Conservation (phyloP, 1,139 yeast species). For the Blastobotrys buckinghamii region DNA sequence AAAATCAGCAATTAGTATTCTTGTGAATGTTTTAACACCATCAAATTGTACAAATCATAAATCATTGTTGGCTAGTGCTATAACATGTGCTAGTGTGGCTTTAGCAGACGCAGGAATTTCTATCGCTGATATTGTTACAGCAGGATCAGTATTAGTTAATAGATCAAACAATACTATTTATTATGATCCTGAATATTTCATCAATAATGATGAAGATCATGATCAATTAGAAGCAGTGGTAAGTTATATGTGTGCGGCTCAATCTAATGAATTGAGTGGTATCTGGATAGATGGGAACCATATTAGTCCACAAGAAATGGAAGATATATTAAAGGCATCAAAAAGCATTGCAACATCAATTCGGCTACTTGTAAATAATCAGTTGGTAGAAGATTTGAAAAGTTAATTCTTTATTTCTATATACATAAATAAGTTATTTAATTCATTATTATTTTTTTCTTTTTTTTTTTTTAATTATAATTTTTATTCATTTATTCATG, state of each 20-base stretch:
- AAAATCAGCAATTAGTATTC: slow-evolving; percentile 79
- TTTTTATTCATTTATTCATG: slow-evolving; percentile 4
- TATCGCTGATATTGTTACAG: slow-evolving; percentile 67
- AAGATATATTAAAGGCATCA: slow-evolving; percentile 17
- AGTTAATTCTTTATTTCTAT: not conserved
- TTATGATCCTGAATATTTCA: slow-evolving; percentile 20
- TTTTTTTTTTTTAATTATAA: not conserved
- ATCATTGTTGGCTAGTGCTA: slow-evolving; percentile 35
- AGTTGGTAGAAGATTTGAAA: slow-evolving; percentile 21
- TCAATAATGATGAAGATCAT: slow-evolving; percentile 16
- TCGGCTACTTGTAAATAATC: slow-evolving; percentile 25
- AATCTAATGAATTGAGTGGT: slow-evolving; percentile 48
- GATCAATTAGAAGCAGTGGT: slow-evolving; percentile 39
- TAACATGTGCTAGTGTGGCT: slow-evolving; percentile 41
- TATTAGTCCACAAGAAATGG: slow-evolving; percentile 18
- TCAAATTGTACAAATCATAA: slow-evolving; percentile 28
- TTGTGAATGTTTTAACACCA: slow-evolving; percentile 59
- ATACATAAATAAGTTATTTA: not conserved
- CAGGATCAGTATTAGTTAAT: slow-evolving; percentile 46
- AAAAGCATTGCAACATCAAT: slow-evolving; percentile 17
- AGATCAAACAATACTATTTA: slow-evolving; percentile 3
- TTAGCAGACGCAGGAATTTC: slow-evolving; percentile 45
- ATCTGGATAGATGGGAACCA: slow-evolving; percentile 39
- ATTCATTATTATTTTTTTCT: slow-evolving; percentile 1
- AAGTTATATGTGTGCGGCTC: slow-evolving; percentile 43